Evolutionary conservation across 75 land plant genomes (phyloP), one percentile per base, ranked within the genome.

Genomic region (Chamaecyparis obtusa): DNA sequence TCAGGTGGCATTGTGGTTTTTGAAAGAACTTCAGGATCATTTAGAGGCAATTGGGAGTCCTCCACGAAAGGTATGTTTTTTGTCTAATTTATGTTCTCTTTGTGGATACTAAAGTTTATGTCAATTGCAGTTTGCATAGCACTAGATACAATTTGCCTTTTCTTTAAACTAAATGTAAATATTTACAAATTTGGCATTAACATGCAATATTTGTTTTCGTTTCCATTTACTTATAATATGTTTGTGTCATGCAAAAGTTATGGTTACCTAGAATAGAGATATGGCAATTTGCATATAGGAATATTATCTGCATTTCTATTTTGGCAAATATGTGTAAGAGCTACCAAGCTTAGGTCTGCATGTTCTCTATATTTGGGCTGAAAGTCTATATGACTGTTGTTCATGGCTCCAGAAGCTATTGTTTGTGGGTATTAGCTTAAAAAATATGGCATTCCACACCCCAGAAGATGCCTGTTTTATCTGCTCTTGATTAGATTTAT

Each of bases 21-120:
- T 98, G 92, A 89, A 92, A 89, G 93, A 94, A n/a, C 91, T 98
- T 76, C 89, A 82, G 85, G 89, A 86, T 24, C 99, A 97, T 88
- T 86, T 98, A 87, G 92, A 93, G 55, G 92, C 99, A 30, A 89
- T 98, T 30, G 91, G 74, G 43, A 95, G 87, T 89, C 84, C 92
- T 67, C 91, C 97, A 21, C 96, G 99, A 81, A 94, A 92, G 94
- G 99, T 97, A 48, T 84, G 76, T 33, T 8, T 11, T 51, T 9
- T 30, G 0, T 36, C 13, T 74, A 74, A 74, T 6, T 74, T 30
- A 74, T 3, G 16, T 74, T 74, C 13, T 49, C 24, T 32, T 74
- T 10, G 37, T 74, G 33, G 76, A 74, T 32, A 74, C 33, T 74
- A 13, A 74, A 13, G 16, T 32, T 14, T 48, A 13, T 32, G 76